Percentiles rank a stretch among this genome's conserved stretches.
Conservation (phyloP, 768 basidiomycete species). For the Sutorius australiensis region DNA sequence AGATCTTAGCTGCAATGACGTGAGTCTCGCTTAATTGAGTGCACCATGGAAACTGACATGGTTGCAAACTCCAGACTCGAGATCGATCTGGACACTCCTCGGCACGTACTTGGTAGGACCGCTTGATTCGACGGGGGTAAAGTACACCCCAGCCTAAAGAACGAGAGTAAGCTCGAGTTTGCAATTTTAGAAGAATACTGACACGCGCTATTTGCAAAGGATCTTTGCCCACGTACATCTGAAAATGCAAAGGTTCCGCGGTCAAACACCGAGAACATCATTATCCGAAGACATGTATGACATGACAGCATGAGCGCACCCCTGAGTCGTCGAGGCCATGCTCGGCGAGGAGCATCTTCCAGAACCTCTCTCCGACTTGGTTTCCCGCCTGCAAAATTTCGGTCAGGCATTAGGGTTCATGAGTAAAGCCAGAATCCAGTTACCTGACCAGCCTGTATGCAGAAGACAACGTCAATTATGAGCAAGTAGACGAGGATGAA, state of each 20-base stretch:
- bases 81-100: conserved; percentile 84
- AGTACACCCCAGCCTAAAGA: conserved; percentile 73
- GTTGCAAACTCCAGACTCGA: conserved; percentile 85
- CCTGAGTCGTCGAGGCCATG: conserved; percentile 76
- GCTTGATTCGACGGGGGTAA: conserved; percentile 60
- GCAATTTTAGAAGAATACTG: conserved; percentile 19
- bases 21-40: conserved; percentile 3
- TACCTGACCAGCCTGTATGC: conserved; percentile 66
- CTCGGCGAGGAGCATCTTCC: conserved; percentile 83
- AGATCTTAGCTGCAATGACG: conserved; percentile 50
- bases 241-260: background rate
- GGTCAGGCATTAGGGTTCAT: conserved; percentile 17
- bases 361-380: conserved; percentile 83
- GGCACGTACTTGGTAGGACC: conserved; percentile 76
- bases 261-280: conserved; percentile 15
- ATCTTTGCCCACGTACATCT: conserved; percentile 73
- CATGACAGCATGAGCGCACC: conserved; percentile 36
- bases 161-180: background rate
- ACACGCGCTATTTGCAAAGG: conserved; percentile 73
- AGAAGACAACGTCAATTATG: conserved; percentile 8
- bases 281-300: conserved; percentile 4
- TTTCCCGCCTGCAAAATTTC: conserved; percentile 55
- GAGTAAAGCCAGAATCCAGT: background rate
- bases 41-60: conserved; percentile 43
- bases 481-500: background rate